These are phyloP conservation scores for Thamnidium elegans DNA, from an alignment of 192 early-diverging fungal genomes.

Conservation along the genomic window DNA sequence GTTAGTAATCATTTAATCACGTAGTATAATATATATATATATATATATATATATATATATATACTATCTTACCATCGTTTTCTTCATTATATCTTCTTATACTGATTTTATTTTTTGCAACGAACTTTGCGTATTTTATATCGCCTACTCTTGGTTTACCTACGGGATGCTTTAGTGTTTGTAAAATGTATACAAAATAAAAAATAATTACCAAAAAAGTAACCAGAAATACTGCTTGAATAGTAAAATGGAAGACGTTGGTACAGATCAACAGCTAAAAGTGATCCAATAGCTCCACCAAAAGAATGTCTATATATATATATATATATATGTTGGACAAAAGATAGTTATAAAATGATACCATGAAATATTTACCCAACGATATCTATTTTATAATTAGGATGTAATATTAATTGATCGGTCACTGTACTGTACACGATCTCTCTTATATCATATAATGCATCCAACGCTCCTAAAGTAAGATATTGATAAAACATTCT, in stretches of 20 bases:
- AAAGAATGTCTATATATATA: neutral
- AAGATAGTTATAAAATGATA: neutral
- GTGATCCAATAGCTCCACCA: too few relatives aligned
- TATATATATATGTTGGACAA: neutral
- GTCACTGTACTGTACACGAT: neutral
- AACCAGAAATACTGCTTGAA: too few relatives aligned
- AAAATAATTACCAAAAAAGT: too few relatives aligned
- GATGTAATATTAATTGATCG: conserved; percentile 4
- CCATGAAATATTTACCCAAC: neutral
- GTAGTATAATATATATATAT: too few relatives aligned
- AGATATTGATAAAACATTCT: neutral
- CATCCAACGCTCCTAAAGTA: neutral
- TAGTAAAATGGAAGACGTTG: too few relatives aligned
- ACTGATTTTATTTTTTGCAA: neutral
- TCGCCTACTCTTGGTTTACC: neutral
- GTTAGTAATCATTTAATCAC: too few relatives aligned
- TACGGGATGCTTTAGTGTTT: neutral
- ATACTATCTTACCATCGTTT: too few relatives aligned
- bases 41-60: too few relatives aligned
- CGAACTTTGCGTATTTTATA: too few relatives aligned
- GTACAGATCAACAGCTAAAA: too few relatives aligned
- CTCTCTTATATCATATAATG: conserved; percentile 9
- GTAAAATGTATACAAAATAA: too few relatives aligned
- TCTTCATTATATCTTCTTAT: too few relatives aligned
- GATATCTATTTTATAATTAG: conserved; percentile 3